Evolutionary conservation across 805 yeast genomes (phyloP).

Genomic region (Ogataea dorogensis): DNA sequence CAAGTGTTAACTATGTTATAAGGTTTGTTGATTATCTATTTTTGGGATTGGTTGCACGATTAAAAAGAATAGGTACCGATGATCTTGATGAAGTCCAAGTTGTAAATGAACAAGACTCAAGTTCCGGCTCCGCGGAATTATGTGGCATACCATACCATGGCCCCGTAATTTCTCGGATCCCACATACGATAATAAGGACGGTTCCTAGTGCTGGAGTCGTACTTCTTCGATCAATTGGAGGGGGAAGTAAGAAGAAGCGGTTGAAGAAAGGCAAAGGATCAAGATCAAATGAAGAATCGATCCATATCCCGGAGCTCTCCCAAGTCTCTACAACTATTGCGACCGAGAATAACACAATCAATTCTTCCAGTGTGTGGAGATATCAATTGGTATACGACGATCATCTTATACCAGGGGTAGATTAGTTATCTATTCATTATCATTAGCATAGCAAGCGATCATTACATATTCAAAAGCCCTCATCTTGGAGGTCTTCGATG

Average conservation of each 20-base stretch:
- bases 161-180: too few species aligned
- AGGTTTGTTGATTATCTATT: constrained; percentile 16
- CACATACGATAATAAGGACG: too few species aligned
- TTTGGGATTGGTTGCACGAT: constrained; percentile 19
- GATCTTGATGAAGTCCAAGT: constrained; percentile 21
- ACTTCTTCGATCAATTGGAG: too few species aligned
- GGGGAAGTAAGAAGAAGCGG: too few species aligned
- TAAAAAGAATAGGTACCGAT: constrained; percentile 12
- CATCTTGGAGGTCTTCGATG: constrained; percentile 23
- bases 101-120: constrained; percentile 1
- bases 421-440: too few species aligned
- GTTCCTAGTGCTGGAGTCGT: too few species aligned
- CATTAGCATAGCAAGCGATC: too few species aligned
- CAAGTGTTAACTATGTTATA: constrained; percentile 9
- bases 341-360: too few species aligned
- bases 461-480: constrained; percentile 18
- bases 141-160: too few species aligned
- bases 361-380: too few species aligned
- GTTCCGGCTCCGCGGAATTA: not conserved
- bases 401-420: constrained; percentile 18
- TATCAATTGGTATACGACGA: constrained; percentile 14
- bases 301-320: not conserved
- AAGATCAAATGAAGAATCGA: not conserved
- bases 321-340: too few species aligned
- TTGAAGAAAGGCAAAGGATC: too few species aligned